Evolutionary conservation across 345 rosid species (phyloP), one percentile per base, ranked within the genome.

Genomic region (Hypericum androsaemum): DNA sequence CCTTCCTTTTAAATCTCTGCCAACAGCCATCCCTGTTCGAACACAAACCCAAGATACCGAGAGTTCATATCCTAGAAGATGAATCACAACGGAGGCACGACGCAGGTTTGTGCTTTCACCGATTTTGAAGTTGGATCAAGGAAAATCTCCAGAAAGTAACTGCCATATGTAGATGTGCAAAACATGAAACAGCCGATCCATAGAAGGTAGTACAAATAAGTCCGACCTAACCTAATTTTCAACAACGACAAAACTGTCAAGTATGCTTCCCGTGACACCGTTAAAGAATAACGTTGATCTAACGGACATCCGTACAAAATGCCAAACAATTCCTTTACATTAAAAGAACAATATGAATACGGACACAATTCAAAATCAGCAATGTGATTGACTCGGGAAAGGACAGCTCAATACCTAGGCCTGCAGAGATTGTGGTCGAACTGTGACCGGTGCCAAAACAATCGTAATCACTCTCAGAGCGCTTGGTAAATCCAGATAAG

Each of bases 401-500:
- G 16, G 53, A 40, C 39, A 58, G 60, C 22, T 53, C 6, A 48
- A 58, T 77, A 92, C 98, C 98, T 48, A 92, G 70, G 58, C 98
- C 89, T 8, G 95, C 98, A 71, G 95, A 92, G 37, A 92, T 88
- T 37, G 80, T 90, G 56, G 98, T 90, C 5, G 96, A 90, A 59
- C 95, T 87, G 47, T 90, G 98, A 66, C 96, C 95, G 0, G 96
- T 70, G 16, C 98, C 98, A 63, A 92, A 92, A 74, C 86, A 75
- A 78, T 92, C 98, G 28, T 82, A 77, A 57, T 88, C 96, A 22
- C 98, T 92, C 75, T 92, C 95, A 0, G 88, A 74, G 36, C 98
- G 79, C 51, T 88, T 92, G 0, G 95, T 88, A 65, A 92, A 92
- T 45, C 96, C 98, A 0, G 96, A 71, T 44, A 92, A 74, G 16